Evolutionary conservation across 192 early-diverging fungal species (phyloP).

Genomic region (Funneliformis geosporum): DNA sequence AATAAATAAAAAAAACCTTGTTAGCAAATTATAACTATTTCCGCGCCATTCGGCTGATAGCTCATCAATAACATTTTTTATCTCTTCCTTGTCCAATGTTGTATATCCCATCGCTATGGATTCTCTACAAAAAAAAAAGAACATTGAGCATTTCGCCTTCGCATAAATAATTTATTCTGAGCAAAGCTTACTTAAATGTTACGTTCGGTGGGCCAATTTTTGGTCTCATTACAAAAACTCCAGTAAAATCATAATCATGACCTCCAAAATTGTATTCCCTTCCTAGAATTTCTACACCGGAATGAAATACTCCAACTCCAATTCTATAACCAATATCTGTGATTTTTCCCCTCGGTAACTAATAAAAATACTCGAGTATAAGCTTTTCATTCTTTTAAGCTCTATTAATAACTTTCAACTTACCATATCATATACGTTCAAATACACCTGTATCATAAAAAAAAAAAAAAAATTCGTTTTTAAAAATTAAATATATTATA

Average conservation of each 20-base stretch:
- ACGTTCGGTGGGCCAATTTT: conserved; percentile 43
- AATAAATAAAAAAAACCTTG: no score
- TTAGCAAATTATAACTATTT: conserved; percentile 27
- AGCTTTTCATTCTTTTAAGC: neutral
- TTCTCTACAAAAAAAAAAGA: conserved; percentile 14
- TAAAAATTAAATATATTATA: no score
- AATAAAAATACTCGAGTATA: neutral
- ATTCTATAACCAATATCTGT: conserved; percentile 44
- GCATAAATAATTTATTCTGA: neutral
- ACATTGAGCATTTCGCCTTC: neutral
- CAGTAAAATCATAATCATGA: conserved; percentile 46
- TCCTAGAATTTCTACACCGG: conserved; percentile 44
- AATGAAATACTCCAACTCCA: conserved; percentile 48
- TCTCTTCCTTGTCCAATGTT: conserved; percentile 20
- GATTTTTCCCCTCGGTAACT: conserved; percentile 41
- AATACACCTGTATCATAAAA: conserved; percentile 35
- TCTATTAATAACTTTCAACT: neutral
- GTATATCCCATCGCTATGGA: conserved; percentile 23
- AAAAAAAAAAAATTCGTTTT: no score
- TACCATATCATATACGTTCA: conserved; percentile 53
- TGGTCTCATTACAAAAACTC: conserved; percentile 45
- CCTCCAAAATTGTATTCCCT: conserved; percentile 51
- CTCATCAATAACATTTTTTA: conserved; percentile 16
- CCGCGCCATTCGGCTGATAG: conserved; percentile 22
- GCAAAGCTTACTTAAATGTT: conserved; percentile 40